phyloP scores from a whole-genome alignment of 2,329 filamentous ascomycete genomes.

The Leptodontidium sp. region DNA sequence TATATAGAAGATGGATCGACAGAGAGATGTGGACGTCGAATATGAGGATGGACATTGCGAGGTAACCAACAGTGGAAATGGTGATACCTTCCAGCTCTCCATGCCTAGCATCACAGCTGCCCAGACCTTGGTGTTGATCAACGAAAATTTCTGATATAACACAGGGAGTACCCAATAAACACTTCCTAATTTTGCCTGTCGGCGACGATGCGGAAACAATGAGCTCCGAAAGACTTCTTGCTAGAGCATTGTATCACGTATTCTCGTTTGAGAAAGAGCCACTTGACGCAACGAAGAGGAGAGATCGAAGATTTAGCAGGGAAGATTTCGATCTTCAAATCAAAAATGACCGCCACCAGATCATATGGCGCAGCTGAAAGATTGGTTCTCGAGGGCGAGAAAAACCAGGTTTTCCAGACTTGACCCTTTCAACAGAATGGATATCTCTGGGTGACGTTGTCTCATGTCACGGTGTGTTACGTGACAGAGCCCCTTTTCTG shows the following conservation, averaged over 20 bases:
- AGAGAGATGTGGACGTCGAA: not conserved
- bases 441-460: not conserved
- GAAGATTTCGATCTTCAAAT: constrained; percentile 3
- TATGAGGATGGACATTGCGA: not conserved
- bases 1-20: constrained; percentile 22
- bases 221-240: not conserved
- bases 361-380: not conserved
- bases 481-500: constrained; percentile 17
- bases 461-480: constrained; percentile 23
- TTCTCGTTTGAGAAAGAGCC: not conserved
- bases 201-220: constrained; percentile 10
- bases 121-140: not conserved
- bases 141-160: not conserved
- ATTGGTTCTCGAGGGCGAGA: not conserved
- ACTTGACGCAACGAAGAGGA: not conserved
- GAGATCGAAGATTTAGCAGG: constrained; percentile 7
- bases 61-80: not conserved
- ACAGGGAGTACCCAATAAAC: constrained; percentile 9
- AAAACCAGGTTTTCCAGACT: not conserved
- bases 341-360: not conserved
- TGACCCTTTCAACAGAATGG: not conserved
- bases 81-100: constrained; percentile 15
- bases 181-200: constrained; percentile 1
- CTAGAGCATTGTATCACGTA: constrained; percentile 17
- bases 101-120: not conserved